Conservation (phyloP, 164 flowering plant species). For the Aristolochia contorta region DNA sequence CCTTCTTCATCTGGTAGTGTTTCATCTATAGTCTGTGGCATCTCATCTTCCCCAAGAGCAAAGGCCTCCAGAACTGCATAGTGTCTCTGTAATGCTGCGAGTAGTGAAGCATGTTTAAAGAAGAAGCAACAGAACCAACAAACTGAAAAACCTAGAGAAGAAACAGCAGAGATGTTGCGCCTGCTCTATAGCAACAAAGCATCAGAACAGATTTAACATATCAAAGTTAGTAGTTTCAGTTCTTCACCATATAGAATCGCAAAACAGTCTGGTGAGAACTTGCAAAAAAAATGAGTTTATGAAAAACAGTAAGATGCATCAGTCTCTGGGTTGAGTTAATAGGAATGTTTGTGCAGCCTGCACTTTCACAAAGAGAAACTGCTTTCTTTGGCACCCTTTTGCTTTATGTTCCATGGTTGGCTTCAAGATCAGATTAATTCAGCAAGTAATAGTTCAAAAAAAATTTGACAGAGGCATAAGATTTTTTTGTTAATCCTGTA, state of each 20-base stretch:
- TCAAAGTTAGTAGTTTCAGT: background rate
- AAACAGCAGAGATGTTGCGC: background rate
- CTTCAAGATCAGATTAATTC: too few relatives aligned
- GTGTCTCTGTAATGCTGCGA: slow-evolving; percentile 85
- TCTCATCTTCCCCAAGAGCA: slow-evolving; percentile 88
- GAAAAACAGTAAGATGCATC: too few relatives aligned
- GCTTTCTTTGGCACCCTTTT: too few relatives aligned
- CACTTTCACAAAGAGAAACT: too few relatives aligned
- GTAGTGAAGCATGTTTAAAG: background rate
- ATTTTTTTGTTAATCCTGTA: too few relatives aligned
- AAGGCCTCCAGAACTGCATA: slow-evolving; percentile 86
- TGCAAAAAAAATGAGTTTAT: background rate
- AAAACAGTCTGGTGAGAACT: background rate
- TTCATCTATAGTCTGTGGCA: slow-evolving; percentile 80
- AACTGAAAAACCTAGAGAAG: background rate
- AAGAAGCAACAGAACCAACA: background rate
- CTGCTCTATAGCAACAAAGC: background rate
- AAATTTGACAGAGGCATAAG: too few relatives aligned
- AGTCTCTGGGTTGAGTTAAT: too few relatives aligned
- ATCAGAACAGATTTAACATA: background rate
- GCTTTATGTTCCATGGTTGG: too few relatives aligned
- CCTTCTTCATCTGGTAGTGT: slow-evolving; percentile 97
- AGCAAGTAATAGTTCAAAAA: too few relatives aligned
- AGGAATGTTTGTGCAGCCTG: too few relatives aligned
- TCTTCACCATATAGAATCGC: background rate